phyloP scores from a whole-genome alignment of 192 early-diverging fungal species.

The Coemansia sp. region DNA sequence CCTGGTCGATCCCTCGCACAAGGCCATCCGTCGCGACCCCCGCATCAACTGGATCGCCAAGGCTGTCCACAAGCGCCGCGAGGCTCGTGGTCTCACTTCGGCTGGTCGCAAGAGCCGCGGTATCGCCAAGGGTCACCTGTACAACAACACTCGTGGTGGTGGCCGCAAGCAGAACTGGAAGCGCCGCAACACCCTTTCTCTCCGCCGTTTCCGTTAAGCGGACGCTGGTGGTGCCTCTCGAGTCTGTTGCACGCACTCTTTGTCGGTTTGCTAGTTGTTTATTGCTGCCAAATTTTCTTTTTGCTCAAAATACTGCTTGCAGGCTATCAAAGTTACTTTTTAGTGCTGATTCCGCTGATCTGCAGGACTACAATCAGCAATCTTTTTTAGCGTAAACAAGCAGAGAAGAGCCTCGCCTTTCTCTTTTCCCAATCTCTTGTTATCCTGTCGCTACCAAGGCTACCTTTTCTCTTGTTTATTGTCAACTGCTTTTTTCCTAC shows the following conservation, averaged over 20 bases:
- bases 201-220: constrained; percentile 88
- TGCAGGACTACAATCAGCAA: not conserved
- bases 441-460: too few species aligned
- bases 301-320: not conserved
- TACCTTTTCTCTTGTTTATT: too few species aligned
- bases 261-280: constrained; percentile 1
- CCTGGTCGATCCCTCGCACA: constrained; percentile 95
- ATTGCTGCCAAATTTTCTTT: not conserved
- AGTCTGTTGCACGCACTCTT: not conserved
- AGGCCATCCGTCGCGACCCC: constrained; percentile 97
- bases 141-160: constrained; percentile 96
- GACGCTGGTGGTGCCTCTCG: not conserved
- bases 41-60: constrained; percentile 99
- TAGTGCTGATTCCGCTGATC: not conserved
- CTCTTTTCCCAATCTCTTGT: not conserved
- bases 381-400: not conserved
- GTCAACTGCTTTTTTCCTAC: not conserved
- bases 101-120: constrained; percentile 97
- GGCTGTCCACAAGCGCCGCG: constrained; percentile 98
- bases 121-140: constrained; percentile 92
- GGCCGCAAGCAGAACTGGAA: constrained; percentile 91
- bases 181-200: constrained; percentile 93
- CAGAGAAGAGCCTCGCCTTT: not conserved
- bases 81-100: constrained; percentile 95
- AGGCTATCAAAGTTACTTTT: not conserved